Conservation (phyloP, 352 stramenopile species). For the Phytophthora parvispora region DNA sequence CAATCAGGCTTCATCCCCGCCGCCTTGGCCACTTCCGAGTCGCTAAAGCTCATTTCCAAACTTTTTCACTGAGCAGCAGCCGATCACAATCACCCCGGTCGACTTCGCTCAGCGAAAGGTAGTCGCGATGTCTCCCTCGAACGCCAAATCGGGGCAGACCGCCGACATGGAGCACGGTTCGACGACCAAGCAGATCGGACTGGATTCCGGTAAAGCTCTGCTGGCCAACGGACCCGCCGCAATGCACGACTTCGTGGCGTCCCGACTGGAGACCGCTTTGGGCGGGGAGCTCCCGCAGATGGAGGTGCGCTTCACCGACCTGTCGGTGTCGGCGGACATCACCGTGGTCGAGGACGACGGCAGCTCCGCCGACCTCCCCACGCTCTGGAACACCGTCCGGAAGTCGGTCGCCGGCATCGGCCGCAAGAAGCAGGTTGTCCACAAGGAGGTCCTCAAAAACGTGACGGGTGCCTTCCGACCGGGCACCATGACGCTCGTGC, state of each 20-base stretch:
- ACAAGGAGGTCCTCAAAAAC: constrained; percentile 42
- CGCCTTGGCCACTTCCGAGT: background rate
- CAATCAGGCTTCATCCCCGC: background rate
- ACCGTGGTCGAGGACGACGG: constrained; percentile 36
- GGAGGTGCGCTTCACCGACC: constrained; percentile 64
- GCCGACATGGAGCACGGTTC: constrained; percentile 20
- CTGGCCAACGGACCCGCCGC: constrained; percentile 46
- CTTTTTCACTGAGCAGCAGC: background rate
- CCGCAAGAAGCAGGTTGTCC: constrained; percentile 33
- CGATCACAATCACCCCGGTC: background rate
- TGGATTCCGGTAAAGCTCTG: constrained; percentile 32
- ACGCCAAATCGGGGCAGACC: background rate
- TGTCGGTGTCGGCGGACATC: constrained; percentile 61
- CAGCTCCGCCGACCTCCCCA: constrained; percentile 42
- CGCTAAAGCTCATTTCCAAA: constrained; percentile 3
- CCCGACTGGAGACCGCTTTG: constrained; percentile 45
- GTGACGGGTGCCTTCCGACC: constrained; percentile 43
- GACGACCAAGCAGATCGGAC: constrained; percentile 26
- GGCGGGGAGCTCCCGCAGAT: constrained; percentile 60
- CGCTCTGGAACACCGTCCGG: constrained; percentile 53
- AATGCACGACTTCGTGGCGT: constrained; percentile 53
- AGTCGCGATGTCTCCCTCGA: background rate
- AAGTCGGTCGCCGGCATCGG: constrained; percentile 39
- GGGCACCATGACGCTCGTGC: constrained; percentile 43
- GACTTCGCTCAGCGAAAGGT: background rate